Conservation (phyloP, 1,139 yeast species). For the Lodderomyces jiufengensis region DNA sequence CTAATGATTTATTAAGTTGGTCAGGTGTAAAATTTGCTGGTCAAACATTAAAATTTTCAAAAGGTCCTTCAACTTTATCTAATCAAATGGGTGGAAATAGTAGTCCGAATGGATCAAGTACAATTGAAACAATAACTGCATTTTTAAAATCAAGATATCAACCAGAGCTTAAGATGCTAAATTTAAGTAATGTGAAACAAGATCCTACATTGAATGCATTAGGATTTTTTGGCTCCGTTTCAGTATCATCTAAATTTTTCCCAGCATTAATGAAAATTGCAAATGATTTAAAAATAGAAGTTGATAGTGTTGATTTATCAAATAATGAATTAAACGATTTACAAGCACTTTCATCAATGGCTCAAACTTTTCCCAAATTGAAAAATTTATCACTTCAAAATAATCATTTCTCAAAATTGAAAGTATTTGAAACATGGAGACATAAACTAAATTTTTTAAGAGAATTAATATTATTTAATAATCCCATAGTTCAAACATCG, state of each 20-base stretch:
- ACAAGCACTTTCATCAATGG: slow-evolving; percentile 56
- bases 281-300: slow-evolving; percentile 45
- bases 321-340: slow-evolving; percentile 66
- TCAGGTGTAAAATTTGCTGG: slow-evolving; percentile 84
- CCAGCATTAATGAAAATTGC: slow-evolving; percentile 91
- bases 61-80: slow-evolving; percentile 23
- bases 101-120: slow-evolving; percentile 22
- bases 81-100: slow-evolving; percentile 18
- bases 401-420: slow-evolving; percentile 59
- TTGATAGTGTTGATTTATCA: slow-evolving; percentile 76
- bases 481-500: slow-evolving; percentile 55
- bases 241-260: slow-evolving; percentile 73
- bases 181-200: slow-evolving; percentile 61
- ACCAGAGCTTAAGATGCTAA: slow-evolving; percentile 60
- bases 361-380: slow-evolving; percentile 71
- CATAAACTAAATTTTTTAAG: slow-evolving; percentile 69
- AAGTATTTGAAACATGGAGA: slow-evolving; percentile 70
- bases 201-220: slow-evolving; percentile 60
- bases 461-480: slow-evolving; percentile 72
- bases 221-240: slow-evolving; percentile 64
- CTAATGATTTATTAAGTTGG: slow-evolving; percentile 56
- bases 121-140: slow-evolving; percentile 59
- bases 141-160: slow-evolving; percentile 69
- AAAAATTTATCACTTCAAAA: slow-evolving; percentile 77
- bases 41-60: slow-evolving; percentile 53